These are phyloP conservation scores for Claviceps paspali DNA, from an alignment of 2,329 filamentous ascomycete genomes.

Conservation along the genomic window DNA sequence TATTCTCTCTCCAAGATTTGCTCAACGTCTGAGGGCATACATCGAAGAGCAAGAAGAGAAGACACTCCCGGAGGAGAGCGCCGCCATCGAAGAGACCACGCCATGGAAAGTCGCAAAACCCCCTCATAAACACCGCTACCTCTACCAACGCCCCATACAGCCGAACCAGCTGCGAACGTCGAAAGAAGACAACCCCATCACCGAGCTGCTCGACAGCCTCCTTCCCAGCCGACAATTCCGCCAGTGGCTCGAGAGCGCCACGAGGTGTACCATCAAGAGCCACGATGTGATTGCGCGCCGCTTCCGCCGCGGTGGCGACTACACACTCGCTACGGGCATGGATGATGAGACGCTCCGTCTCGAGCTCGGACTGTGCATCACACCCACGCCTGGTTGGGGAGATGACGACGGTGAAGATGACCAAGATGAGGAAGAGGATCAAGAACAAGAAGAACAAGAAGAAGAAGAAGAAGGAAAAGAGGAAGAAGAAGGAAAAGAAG, in stretches of 20 bases:
- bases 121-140: conserved; percentile 87
- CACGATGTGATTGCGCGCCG: conserved; percentile 69
- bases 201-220: conserved; percentile 66
- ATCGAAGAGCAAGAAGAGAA: conserved; percentile 49
- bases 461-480: conserved; percentile 22
- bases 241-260: conserved; percentile 77
- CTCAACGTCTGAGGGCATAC: conserved; percentile 52
- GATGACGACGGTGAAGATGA: conserved; percentile 41
- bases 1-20: conserved; percentile 67
- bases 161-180: conserved; percentile 19
- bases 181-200: conserved; percentile 42
- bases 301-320: conserved; percentile 78
- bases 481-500: conserved; percentile 20
- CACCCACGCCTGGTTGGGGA: conserved; percentile 75
- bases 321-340: conserved; percentile 82
- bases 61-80: conserved; percentile 28
- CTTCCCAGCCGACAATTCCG: conserved; percentile 76
- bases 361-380: conserved; percentile 77
- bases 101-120: conserved; percentile 67
- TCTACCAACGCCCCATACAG: conserved; percentile 53
- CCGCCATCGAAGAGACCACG: conserved; percentile 41
- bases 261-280: conserved; percentile 56
- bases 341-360: conserved; percentile 55
- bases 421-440: conserved; percentile 21
- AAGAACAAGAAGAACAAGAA: conserved; percentile 38